Base-by-base conservation (phyloP, 352 stramenopile species). In the Phytophthora podocarpi region DNA sequence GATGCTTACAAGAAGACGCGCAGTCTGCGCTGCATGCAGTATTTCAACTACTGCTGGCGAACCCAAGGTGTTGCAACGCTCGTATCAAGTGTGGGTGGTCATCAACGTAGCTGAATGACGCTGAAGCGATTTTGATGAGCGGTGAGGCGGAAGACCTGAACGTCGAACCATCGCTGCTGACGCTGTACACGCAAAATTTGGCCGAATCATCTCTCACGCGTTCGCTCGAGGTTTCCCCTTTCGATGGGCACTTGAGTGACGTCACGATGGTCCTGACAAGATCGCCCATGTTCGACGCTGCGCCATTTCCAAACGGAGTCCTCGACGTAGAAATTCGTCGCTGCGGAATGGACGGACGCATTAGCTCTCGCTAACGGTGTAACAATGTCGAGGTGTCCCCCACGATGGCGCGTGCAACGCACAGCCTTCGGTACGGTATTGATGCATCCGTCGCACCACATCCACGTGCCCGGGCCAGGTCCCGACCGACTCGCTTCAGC, bases 21-120 rank as follows among this genome's bases (percentile, higher is more conserved):
- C 0, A 68, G 59, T 43, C 36, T 64, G 11, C 52, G 47, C n/a
- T 68, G 59, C 15, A 53, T 68, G 43, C 59, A 64, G 36, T 64
- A 52, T 21, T 6, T 58, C n/a, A n/a, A n/a, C n/a, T n/a, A 30
- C 51, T 48, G 26, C 50, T 35, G 18, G 40, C 32, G 27, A 36
- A 35, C 26, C 15, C 9, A 27, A 15, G 26, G 0, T 7, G 8
- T 13, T 31, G 7, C 23, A 34, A 3, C 4, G 13, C 0, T 43
- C 34, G 7, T 59, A 68, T 35, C 59, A 37, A 11, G 26, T 28
- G 6, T 69, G 60, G 60, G 27, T 59, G 7, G 42, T 58, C 39
- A 54, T 45, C 42, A 55, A 69, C 15, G 24, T 59, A n/a, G 26
- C 20, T 10, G 40, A 49, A 43, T 69, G 46, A 34, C 39, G 13